Percentiles rank a stretch among this genome's conserved stretches.
Evolutionary conservation across 805 yeast species (phyloP).

Genomic region (Ogataea wickerhamii): DNA sequence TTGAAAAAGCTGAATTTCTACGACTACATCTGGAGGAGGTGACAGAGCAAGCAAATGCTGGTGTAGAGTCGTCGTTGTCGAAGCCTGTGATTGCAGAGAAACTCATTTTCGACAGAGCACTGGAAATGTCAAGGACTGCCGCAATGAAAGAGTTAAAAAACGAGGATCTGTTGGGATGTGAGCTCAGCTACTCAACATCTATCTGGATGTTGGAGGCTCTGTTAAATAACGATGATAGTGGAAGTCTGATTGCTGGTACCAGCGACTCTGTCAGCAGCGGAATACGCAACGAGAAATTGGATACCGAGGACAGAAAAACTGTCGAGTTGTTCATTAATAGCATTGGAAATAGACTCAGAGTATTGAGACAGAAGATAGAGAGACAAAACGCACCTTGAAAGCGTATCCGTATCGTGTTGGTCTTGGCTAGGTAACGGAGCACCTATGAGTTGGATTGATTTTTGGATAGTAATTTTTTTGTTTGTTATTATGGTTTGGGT

Average conservation of each 20-base stretch:
- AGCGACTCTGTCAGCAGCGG: conserved; percentile 14
- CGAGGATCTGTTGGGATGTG: conserved; percentile 73
- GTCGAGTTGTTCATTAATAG: conserved; percentile 80
- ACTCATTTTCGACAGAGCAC: conserved; percentile 85
- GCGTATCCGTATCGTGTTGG: neutral
- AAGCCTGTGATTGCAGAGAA: conserved; percentile 66
- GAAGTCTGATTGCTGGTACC: conserved; percentile 25
- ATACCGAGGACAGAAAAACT: conserved; percentile 67
- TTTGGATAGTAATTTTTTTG: neutral
- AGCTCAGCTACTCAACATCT: conserved; percentile 83
- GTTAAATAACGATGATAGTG: conserved; percentile 41
- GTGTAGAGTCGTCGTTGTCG: conserved; percentile 3
- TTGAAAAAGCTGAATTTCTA: conserved; percentile 83
- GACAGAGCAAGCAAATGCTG: conserved; percentile 29
- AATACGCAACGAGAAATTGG: conserved; percentile 46
- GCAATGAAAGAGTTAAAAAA: conserved; percentile 83
- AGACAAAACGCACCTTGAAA: conserved; percentile 16
- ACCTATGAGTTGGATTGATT: neutral
- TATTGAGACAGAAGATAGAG: conserved; percentile 59
- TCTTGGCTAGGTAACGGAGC: too few relatives aligned
- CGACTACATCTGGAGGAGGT: conserved; percentile 55
- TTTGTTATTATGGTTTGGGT: conserved; percentile 1
- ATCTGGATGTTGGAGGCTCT: conserved; percentile 95
- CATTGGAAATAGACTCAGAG: conserved; percentile 75
- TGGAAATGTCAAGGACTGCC: conserved; percentile 88